These are phyloP conservation scores for Plasmodium knowlesi DNA, from an alignment of 169 alveolate genomes.

Conservation along the genomic window DNA sequence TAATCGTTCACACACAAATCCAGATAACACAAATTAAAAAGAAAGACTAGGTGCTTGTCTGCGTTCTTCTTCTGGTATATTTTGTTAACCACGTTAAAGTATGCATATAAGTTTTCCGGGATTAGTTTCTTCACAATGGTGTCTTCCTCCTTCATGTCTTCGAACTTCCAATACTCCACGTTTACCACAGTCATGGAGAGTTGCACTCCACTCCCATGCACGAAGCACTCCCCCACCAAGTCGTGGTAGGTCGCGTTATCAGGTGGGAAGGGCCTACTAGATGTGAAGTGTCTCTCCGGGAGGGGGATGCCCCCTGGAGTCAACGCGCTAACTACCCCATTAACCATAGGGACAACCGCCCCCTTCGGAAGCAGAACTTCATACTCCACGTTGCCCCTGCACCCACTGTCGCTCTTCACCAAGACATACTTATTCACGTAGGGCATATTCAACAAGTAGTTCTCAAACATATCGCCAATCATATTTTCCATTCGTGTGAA, in stretches of 20 bases:
- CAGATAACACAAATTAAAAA: conserved; percentile 33
- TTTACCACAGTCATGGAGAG: conserved; percentile 45
- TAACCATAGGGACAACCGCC: neutral
- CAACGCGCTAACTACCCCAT: neutral
- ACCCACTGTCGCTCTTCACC: neutral
- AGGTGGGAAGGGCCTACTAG: no score
- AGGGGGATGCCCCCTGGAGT: no score
- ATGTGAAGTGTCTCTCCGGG: neutral
- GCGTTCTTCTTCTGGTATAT: conserved; percentile 37
- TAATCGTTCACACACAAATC: conserved; percentile 32
- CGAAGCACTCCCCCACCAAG: neutral
- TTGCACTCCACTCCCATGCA: neutral
- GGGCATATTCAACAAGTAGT: conserved; percentile 33
- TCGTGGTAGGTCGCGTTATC: neutral
- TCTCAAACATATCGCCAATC: conserved; percentile 24
- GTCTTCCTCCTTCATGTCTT: conserved; percentile 46
- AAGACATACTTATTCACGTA: conserved; percentile 17
- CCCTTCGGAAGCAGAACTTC: neutral
- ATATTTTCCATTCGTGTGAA: conserved; percentile 42
- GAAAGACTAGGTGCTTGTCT: conserved; percentile 49
- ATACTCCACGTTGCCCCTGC: neutral
- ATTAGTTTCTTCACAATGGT: conserved; percentile 4
- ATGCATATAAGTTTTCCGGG: conserved; percentile 12
- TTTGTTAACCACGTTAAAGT: conserved; percentile 35
- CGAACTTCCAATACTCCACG: conserved; percentile 61